Base-by-base conservation (phyloP, 345 rosid genomes). In the Erysimum cheiranthoides region DNA sequence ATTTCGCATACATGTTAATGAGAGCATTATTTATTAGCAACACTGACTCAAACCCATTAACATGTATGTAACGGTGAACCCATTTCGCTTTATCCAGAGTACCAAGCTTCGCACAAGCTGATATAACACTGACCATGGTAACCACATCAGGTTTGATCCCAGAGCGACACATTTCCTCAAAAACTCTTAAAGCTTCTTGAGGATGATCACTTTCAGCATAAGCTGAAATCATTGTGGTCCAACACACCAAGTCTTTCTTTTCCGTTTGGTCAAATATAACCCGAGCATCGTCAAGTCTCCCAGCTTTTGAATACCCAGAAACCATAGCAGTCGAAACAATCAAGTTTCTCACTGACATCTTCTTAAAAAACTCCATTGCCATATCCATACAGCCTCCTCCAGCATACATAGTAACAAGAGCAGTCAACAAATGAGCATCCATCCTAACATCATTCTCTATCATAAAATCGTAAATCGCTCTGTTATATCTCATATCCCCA, bases 181-280 rank as follows among this genome's bases (percentile, higher is more conserved):
- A 84, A 83, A 86, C 65, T 61, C 78, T 73, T 34, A 87, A 73
- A 14, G 87, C 87, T 78, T 87, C 92, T 74, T 78, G 77, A 73
- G 87, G 89, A 34, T 73, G 79, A 79, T 87, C 86, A 61, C 83
- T 85, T 62, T 86, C 86, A 49, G 90, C 96, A 83, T 86, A 90
- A 70, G 88, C 88, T 51, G 88, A 84, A 32, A 92, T 87, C 93
- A 90, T 88, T 3, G 85, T 84, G 17, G 88, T 88, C 97, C 97
- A 92, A 35, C 84, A 84, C 32, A 87, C 84, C 78, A 89, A 79
- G 70, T 85, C 90, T 78, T 82, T 85, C 56, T 68, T 79, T 51
- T 49, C 75, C 66, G 78, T 75, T 36, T 79, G 82, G 73, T 87
- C 78, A 70, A 87, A 87, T 67, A 87, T 71, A 67, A 42, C 52